Base-by-base conservation (phyloP, 352 stramenopile genomes). In the Phytophthora sansomeana region DNA sequence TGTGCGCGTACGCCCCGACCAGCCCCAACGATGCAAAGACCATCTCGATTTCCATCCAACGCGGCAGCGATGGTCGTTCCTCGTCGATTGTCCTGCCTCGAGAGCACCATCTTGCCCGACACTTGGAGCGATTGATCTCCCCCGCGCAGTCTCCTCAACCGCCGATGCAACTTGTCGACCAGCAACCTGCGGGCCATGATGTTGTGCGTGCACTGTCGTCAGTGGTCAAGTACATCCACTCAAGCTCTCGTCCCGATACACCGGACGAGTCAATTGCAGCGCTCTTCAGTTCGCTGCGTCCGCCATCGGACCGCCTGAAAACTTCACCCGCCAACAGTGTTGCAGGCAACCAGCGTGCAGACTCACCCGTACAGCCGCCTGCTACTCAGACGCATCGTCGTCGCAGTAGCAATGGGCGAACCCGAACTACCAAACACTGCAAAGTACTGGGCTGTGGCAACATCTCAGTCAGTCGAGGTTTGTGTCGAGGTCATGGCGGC, bases 401-500 rank as follows among this genome's bases (percentile, higher is more conserved):
- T 58, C 74, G 72, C 35, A 64, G 71, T 10, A 53, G 58, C 13
- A 67, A 69, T 28, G 65, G 64, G n/a, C 48, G 59, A 1, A 61
- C 72, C 33, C 58, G 63, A n/a, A 68, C 19, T 28, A 71, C 58
- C 38, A 91, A 88, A 60, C 77, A 80, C 48, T 91, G 82, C 67
- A 82, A 89, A 46, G 62, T 88, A 16, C 48, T 64, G 10, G 72
- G 73, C 16, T 88, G 79, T 35, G 66, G 71, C 30, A 85, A 86
- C 59, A 85, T 86, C 43, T 81, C 76, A 3, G 77, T 86, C 13
- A 86, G 75, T 58, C 77, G 78, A 13, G 82, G 82, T 1, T 58
- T 86, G 21, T 91, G 81, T 52, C 77, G 80, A 13, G 67, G 75
- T 32, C 82, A 91, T 33, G 82, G 80, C 9, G 82, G 82, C 10